Evolutionary conservation across 2,329 filamentous ascomycete genomes (phyloP).

Genomic region (Exophiala phaeomuriformis): DNA sequence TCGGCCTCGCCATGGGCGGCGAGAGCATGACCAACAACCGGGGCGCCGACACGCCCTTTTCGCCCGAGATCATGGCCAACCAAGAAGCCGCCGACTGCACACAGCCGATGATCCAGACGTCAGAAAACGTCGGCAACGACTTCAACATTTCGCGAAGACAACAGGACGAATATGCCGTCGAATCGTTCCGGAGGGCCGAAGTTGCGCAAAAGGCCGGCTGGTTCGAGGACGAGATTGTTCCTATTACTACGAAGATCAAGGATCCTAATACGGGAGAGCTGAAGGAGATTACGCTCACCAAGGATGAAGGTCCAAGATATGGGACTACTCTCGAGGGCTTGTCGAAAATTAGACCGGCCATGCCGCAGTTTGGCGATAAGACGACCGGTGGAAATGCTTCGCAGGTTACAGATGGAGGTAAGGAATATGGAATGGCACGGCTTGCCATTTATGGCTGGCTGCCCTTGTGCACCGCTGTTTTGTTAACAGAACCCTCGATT

Average conservation of each 20-base stretch:
- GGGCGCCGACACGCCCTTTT: conserved; percentile 68
- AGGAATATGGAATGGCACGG: too few species aligned
- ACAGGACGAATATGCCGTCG: conserved; percentile 80
- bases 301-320: conserved; percentile 83
- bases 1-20: conserved; percentile 80
- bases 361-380: conserved; percentile 78
- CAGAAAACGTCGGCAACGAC: conserved; percentile 88
- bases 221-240: conserved; percentile 91
- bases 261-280: conserved; percentile 72
- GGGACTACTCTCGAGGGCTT: conserved; percentile 81
- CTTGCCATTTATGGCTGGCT: too few species aligned
- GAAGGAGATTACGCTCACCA: conserved; percentile 69
- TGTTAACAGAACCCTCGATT: too few species aligned
- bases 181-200: conserved; percentile 83
- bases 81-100: conserved; percentile 79
- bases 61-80: conserved; percentile 65
- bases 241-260: conserved; percentile 74
- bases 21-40: conserved; percentile 67
- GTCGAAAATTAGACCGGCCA: conserved; percentile 78
- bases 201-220: conserved; percentile 80
- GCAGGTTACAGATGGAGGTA: conserved; percentile 86
- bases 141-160: conserved; percentile 73
- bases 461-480: too few species aligned
- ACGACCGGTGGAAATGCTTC: conserved; percentile 91
- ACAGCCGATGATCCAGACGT: conserved; percentile 96